Percentiles rank a stretch among this genome's conserved stretches.
These are phyloP conservation scores for Helotiales sp. DNA, from an alignment of 2,329 filamentous ascomycete genomes.

Conservation along the genomic window DNA sequence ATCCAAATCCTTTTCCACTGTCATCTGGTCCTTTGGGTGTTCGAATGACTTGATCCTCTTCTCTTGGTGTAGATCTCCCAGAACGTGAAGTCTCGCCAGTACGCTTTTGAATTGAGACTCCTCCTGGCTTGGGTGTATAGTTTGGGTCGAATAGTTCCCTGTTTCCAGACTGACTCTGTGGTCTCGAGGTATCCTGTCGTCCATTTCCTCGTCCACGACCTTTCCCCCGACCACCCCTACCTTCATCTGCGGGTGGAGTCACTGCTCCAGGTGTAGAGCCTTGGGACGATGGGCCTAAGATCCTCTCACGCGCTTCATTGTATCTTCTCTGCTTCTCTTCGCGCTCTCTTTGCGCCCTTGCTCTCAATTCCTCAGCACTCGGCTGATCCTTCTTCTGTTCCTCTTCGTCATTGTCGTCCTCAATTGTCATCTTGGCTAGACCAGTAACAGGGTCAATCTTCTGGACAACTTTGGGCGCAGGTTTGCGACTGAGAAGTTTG, in stretches of 20 bases:
- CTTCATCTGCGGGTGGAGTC: constrained; percentile 58
- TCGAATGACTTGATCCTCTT: constrained; percentile 68
- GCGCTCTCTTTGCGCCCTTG: constrained; percentile 73
- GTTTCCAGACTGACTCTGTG: constrained; percentile 35
- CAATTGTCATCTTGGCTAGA: constrained; percentile 45
- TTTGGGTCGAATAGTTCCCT: constrained; percentile 78
- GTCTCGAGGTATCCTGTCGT: constrained; percentile 38
- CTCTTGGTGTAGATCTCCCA: constrained; percentile 51
- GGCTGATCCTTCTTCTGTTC: constrained; percentile 61
- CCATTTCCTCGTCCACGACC: constrained; percentile 43
- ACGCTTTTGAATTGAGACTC: constrained; percentile 47
- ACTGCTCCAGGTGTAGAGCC: constrained; percentile 62
- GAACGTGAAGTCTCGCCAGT: constrained; percentile 41
- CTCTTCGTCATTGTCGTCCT: constrained; percentile 66
- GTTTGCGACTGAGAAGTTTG: constrained; percentile 83
- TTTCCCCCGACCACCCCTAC: constrained; percentile 51
- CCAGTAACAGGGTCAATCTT: constrained; percentile 55
- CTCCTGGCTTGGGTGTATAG: constrained; percentile 65
- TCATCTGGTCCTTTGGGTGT: constrained; percentile 77
- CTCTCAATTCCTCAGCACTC: constrained; percentile 74
- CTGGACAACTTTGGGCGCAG: constrained; percentile 58
- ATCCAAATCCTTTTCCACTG: constrained; percentile 76
- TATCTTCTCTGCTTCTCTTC: constrained; percentile 92
- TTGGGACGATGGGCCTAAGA: constrained; percentile 69
- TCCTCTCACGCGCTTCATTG: constrained; percentile 82